Percentiles rank a stretch among this genome's conserved stretches.
These are phyloP conservation scores for Crotalaria pallida DNA, from an alignment of 306 rosid genomes.

Conservation along the genomic window DNA sequence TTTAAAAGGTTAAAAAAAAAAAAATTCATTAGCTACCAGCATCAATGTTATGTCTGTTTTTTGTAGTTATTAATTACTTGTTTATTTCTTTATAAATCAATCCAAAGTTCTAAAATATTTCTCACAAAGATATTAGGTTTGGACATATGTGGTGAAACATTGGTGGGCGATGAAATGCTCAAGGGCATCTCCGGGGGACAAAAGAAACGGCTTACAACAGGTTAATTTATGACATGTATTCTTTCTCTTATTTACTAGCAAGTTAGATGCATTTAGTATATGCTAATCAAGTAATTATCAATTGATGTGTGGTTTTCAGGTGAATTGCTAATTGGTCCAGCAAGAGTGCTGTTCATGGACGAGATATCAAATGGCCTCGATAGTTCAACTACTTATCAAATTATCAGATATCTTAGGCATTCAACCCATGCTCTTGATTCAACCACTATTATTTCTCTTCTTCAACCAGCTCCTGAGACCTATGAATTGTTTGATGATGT, in stretches of 20 bases:
- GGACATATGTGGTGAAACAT: slow-evolving; percentile 97
- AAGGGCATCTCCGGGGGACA: slow-evolving; percentile 99
- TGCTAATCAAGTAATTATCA: slow-evolving; percentile 33
- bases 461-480: slow-evolving; percentile 99
- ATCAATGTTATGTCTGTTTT: neutral
- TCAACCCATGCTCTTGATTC: slow-evolving; percentile 81
- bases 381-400: slow-evolving; percentile 91
- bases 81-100: slow-evolving; percentile 6
- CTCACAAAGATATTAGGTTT: slow-evolving; percentile 96
- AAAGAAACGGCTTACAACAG: slow-evolving; percentile 99
- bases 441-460: slow-evolving; percentile 89
- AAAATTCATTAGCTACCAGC: neutral
- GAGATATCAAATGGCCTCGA: slow-evolving; percentile 99
- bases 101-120: slow-evolving; percentile 46
- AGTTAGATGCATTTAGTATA: slow-evolving; percentile 17
- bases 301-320: slow-evolving; percentile 49
- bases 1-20: neutral
- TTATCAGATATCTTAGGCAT: slow-evolving; percentile 84
- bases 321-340: slow-evolving; percentile 90
- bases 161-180: slow-evolving; percentile 99
- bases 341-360: slow-evolving; percentile 97
- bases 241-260: slow-evolving; percentile 18
- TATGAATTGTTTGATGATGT: slow-evolving; percentile 94
- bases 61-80: neutral
- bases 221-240: slow-evolving; percentile 25